Evolutionary conservation across 2,329 filamentous ascomycete species (phyloP).

Genomic region (Hypoxylon sp.): DNA sequence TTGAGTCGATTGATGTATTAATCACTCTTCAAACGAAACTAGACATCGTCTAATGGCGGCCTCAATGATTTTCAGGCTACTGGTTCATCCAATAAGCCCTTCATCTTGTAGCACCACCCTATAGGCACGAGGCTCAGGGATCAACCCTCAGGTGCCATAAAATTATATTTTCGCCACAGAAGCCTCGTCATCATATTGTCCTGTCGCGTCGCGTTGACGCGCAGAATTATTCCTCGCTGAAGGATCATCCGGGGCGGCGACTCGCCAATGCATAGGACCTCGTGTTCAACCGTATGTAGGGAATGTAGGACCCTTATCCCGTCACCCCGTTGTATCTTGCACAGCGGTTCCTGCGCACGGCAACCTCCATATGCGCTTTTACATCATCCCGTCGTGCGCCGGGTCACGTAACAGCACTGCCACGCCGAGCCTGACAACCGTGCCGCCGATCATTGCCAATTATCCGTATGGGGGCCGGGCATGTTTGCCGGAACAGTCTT

Average conservation of each 20-base stretch:
- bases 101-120: constrained; percentile 9
- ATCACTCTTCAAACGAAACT: background rate
- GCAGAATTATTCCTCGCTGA: constrained; percentile 5
- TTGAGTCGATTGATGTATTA: constrained; percentile 11
- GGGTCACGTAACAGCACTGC: constrained; percentile 43
- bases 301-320: constrained; percentile 30
- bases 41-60: background rate
- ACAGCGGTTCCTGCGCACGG: constrained; percentile 34
- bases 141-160: constrained; percentile 18
- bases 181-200: constrained; percentile 8
- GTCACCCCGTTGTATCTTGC: constrained; percentile 36
- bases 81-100: background rate
- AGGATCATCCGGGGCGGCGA: constrained; percentile 36
- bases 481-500: constrained; percentile 39
- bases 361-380: constrained; percentile 38
- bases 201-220: constrained; percentile 24
- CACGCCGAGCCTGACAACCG: constrained; percentile 38
- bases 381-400: constrained; percentile 41
- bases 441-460: constrained; percentile 42
- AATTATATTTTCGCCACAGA: constrained; percentile 13
- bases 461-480: constrained; percentile 32
- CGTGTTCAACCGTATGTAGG: constrained; percentile 39
- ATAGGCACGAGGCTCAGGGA: constrained; percentile 10
- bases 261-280: constrained; percentile 42
- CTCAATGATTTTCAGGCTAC: background rate